Evolutionary conservation across 177 flowering plant species (phyloP).

Genomic region (Vitis hybrid): DNA sequence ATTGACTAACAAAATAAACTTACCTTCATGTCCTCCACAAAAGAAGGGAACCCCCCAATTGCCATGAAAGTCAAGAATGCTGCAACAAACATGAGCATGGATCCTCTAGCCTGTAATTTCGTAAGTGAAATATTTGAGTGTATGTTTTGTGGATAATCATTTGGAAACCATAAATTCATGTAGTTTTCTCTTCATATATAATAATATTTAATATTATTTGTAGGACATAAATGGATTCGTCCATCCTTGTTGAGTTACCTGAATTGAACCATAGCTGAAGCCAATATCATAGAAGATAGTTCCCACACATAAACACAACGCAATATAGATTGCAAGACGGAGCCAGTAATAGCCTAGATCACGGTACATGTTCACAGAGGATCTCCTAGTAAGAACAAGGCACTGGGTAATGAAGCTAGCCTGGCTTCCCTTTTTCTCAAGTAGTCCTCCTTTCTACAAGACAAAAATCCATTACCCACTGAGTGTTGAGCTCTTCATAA

Average conservation of each 20-base stretch:
- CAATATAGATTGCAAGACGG: slow-evolving; percentile 43
- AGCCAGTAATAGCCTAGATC: slow-evolving; percentile 60
- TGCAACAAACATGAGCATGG: slow-evolving; percentile 43
- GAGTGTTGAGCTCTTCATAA: too few species aligned
- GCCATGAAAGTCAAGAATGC: slow-evolving; percentile 69
- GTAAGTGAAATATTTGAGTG: neutral
- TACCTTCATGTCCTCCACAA: slow-evolving; percentile 69
- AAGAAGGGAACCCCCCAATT: slow-evolving; percentile 72
- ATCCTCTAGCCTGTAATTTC: slow-evolving; percentile 34
- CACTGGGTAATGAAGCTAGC: slow-evolving; percentile 39
- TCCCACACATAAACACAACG: slow-evolving; percentile 39
- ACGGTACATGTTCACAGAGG: slow-evolving; percentile 48
- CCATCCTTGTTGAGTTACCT: slow-evolving; percentile 14
- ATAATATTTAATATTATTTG: too few species aligned
- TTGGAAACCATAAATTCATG: neutral
- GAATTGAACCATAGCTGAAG: slow-evolving; percentile 28
- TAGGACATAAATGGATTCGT: neutral
- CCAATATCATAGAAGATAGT: slow-evolving; percentile 42
- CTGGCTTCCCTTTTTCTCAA: slow-evolving; percentile 25
- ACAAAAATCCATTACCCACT: neutral
- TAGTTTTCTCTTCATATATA: too few species aligned
- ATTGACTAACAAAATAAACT: neutral
- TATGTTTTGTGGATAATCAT: neutral
- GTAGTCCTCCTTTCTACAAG: slow-evolving; percentile 22
- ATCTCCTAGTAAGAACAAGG: slow-evolving; percentile 30